Evolutionary conservation across 257 asterid species (phyloP).

Genomic region (Plantago elongata): DNA sequence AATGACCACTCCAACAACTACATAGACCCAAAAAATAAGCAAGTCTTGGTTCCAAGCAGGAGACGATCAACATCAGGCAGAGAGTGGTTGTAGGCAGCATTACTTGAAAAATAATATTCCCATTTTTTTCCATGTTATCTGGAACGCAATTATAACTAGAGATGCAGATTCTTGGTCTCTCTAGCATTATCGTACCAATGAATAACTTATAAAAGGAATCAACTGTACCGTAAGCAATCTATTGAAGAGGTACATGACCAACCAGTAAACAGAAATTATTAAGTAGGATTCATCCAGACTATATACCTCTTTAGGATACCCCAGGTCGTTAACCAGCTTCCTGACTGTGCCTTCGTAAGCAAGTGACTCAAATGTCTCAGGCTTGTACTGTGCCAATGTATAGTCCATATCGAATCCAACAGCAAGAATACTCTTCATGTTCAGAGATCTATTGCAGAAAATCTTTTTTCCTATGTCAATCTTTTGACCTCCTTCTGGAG

Average conservation of each 20-base stretch:
- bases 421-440: conserved; percentile 85
- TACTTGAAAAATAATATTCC: not conserved
- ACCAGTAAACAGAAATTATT: not conserved
- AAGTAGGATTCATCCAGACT: not conserved
- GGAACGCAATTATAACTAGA: not conserved
- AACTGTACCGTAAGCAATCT: conserved; percentile 17
- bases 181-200: not conserved
- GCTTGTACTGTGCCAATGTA: conserved; percentile 86
- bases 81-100: conserved; percentile 3
- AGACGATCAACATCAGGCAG: conserved; percentile 13
- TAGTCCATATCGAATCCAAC: conserved; percentile 99
- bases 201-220: conserved; percentile 14
- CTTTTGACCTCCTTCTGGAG: conserved; percentile 65
- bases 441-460: conserved; percentile 89
- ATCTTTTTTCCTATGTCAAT: conserved; percentile 70
- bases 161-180: conserved; percentile 14
- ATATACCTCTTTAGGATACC: conserved; percentile 85
- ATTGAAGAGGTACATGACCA: conserved; percentile 2
- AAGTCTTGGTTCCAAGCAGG: conserved; percentile 23
- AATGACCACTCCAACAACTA: conserved; percentile 83
- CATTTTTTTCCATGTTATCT: not conserved
- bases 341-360: conserved; percentile 87
- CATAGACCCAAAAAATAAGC: conserved; percentile 20
- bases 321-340: conserved; percentile 82
- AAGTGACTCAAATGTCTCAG: conserved; percentile 94